Evolutionary conservation across 805 yeast genomes (phyloP).

Genomic region (Monosporozyma siamensis): DNA sequence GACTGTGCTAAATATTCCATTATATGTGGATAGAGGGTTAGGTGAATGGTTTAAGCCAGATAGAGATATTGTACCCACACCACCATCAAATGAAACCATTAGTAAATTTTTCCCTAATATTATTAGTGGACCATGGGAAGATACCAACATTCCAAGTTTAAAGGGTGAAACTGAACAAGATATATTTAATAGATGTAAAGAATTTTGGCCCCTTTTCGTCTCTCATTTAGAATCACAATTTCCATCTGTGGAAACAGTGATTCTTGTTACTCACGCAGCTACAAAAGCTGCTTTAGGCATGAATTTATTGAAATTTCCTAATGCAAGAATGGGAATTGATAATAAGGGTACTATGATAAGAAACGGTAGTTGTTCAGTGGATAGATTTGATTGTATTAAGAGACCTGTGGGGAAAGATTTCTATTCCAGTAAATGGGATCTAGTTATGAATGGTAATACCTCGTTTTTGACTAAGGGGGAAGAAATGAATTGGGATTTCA

Average conservation of each 20-base stretch:
- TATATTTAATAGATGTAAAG: constrained; percentile 50
- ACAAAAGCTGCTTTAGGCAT: constrained; percentile 83
- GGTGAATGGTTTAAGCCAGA: constrained; percentile 90
- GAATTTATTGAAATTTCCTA: constrained; percentile 49
- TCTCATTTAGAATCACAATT: constrained; percentile 44
- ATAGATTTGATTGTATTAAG: constrained; percentile 39
- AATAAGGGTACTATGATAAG: constrained; percentile 42
- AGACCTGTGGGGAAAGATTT: constrained; percentile 9
- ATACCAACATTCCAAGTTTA: constrained; percentile 50
- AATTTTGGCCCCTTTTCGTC: constrained; percentile 49
- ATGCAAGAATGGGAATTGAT: constrained; percentile 46
- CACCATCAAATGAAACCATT: constrained; percentile 48
- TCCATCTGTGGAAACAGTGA: constrained; percentile 52
- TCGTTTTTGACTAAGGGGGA: constrained; percentile 68
- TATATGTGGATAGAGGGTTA: constrained; percentile 70
- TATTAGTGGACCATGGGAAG: constrained; percentile 36
- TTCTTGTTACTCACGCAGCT: constrained; percentile 88
- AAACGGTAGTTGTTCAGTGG: constrained; percentile 82
- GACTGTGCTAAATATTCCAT: constrained; percentile 44
- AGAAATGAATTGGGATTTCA: constrained; percentile 93
- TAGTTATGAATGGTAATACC: constrained; percentile 63
- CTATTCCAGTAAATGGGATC: constrained; percentile 42
- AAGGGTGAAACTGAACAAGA: constrained; percentile 69
- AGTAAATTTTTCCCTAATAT: constrained; percentile 45
- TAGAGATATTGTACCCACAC: constrained; percentile 59